phyloP scores from a whole-genome alignment of 257 asterid genomes.

The Plantago ovata region DNA sequence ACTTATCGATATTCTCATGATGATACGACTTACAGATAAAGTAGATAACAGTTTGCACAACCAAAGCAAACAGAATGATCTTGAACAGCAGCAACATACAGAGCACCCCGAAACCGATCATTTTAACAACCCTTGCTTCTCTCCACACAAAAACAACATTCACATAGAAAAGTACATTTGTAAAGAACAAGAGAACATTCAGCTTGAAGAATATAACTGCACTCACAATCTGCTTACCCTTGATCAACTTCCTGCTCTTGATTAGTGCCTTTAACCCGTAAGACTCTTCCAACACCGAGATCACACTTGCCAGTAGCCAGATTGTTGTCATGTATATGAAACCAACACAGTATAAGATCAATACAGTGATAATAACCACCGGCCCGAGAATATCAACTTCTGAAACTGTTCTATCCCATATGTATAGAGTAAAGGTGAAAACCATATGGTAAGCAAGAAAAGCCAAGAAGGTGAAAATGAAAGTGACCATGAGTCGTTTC shows the following conservation, averaged over 20 bases:
- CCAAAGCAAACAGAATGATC: conserved; percentile 42
- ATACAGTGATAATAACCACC: conserved; percentile 12
- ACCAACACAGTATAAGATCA: conserved; percentile 27
- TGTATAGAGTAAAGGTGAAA: conserved; percentile 13
- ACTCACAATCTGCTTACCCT: conserved; percentile 45
- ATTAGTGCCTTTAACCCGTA: conserved; percentile 53
- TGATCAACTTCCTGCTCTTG: conserved; percentile 44
- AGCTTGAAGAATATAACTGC: conserved; percentile 34
- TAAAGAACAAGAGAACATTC: conserved; percentile 17
- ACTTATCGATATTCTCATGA: conserved; percentile 58
- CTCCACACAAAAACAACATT: conserved; percentile 27
- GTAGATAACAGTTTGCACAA: conserved; percentile 54
- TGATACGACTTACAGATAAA: conserved; percentile 66
- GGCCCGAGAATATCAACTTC: neutral
- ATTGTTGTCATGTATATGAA: conserved; percentile 42
- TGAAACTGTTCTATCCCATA: neutral
- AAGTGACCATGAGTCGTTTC: conserved; percentile 55
- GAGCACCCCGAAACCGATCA: conserved; percentile 36
- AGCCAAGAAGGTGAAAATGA: conserved; percentile 33
- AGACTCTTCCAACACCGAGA: conserved; percentile 54
- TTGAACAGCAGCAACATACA: conserved; percentile 30
- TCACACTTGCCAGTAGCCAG: conserved; percentile 67
- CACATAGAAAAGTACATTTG: conserved; percentile 20
- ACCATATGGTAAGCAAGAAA: conserved; percentile 32
- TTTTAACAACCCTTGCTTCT: neutral